Percentiles rank a stretch among this genome's conserved stretches.
Conservation (phyloP, 345 rosid species). For the Pugionium cornutum region DNA sequence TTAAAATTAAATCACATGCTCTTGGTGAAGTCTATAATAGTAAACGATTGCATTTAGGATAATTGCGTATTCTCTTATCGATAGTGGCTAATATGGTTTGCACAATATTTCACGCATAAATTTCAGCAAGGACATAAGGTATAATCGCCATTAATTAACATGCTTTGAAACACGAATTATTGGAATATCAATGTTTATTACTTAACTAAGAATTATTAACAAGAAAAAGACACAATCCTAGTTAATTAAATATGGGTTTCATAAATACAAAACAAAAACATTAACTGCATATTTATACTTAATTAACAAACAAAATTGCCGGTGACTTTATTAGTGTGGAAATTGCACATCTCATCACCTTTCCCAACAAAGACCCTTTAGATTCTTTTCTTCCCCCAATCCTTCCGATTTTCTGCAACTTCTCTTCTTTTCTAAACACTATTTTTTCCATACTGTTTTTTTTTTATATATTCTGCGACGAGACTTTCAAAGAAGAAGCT, state of each 20-base stretch:
- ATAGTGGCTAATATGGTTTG: constrained; percentile 16
- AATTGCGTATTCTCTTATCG: constrained; percentile 19
- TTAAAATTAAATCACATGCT: too few relatives aligned
- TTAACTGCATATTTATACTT: too few relatives aligned
- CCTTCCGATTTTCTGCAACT: constrained; percentile 23
- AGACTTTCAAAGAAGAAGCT: neutral
- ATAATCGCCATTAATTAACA: constrained; percentile 27
- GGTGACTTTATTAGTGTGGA: constrained; percentile 19
- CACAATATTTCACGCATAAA: constrained; percentile 37
- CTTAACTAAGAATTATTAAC: too few relatives aligned
- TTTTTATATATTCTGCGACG: neutral
- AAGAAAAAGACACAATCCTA: too few relatives aligned
- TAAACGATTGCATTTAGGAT: constrained; percentile 17
- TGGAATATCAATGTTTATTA: constrained; percentile 6
- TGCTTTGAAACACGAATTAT: constrained; percentile 27
- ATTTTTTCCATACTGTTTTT: neutral
- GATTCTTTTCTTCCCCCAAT: constrained; percentile 33
- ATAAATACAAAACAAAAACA: too few relatives aligned
- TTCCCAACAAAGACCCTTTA: constrained; percentile 26
- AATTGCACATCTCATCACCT: constrained; percentile 35
- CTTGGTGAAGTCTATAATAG: too few relatives aligned
- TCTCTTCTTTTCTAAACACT: neutral
- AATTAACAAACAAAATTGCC: constrained; percentile 4
- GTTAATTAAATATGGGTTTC: too few relatives aligned
- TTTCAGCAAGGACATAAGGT: constrained; percentile 39